phyloP scores from a whole-genome alignment of 1,139 yeast genomes.

The Saccharomycopsis phalli region DNA sequence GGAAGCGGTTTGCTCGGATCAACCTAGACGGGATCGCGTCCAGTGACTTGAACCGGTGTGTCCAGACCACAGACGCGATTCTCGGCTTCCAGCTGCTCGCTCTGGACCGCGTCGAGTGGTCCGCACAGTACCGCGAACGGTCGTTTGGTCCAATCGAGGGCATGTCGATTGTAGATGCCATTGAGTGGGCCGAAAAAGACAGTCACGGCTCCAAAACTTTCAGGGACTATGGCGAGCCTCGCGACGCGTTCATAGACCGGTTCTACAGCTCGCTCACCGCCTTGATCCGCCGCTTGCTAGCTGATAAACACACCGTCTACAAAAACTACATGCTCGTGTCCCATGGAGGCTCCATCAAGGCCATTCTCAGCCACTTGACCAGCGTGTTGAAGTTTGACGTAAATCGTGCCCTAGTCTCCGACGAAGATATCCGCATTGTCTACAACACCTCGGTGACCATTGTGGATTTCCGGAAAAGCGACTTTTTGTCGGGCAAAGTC shows the following conservation, averaged over 20 bases:
- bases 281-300: slow-evolving; percentile 33
- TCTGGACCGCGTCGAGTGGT: slow-evolving; percentile 22
- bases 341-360: slow-evolving; percentile 81
- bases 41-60: slow-evolving; percentile 57
- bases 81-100: slow-evolving; percentile 20
- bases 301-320: slow-evolving; percentile 24
- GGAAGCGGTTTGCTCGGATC: slow-evolving; percentile 32
- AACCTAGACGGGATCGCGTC: slow-evolving; percentile 45
- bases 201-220: slow-evolving; percentile 32
- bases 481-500: slow-evolving; percentile 34
- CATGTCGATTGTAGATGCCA: slow-evolving; percentile 60
- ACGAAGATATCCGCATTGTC: slow-evolving; percentile 41
- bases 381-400: slow-evolving; percentile 28
- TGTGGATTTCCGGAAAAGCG: slow-evolving; percentile 40
- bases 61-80: slow-evolving; percentile 41
- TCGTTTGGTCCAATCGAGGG: slow-evolving; percentile 79
- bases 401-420: slow-evolving; percentile 29
- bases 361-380: slow-evolving; percentile 36
- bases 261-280: slow-evolving; percentile 41
- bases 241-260: slow-evolving; percentile 39
- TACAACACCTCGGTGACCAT: slow-evolving; percentile 67
- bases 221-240: slow-evolving; percentile 49
- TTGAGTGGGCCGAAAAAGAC: slow-evolving; percentile 39
- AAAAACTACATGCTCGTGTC: slow-evolving; percentile 57
- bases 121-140: slow-evolving; percentile 56